Percentiles rank a stretch among this genome's conserved stretches.
Evolutionary conservation across 192 early-diverging fungal genomes (phyloP).

Genomic region (Linnemannia schmuckeri): DNA sequence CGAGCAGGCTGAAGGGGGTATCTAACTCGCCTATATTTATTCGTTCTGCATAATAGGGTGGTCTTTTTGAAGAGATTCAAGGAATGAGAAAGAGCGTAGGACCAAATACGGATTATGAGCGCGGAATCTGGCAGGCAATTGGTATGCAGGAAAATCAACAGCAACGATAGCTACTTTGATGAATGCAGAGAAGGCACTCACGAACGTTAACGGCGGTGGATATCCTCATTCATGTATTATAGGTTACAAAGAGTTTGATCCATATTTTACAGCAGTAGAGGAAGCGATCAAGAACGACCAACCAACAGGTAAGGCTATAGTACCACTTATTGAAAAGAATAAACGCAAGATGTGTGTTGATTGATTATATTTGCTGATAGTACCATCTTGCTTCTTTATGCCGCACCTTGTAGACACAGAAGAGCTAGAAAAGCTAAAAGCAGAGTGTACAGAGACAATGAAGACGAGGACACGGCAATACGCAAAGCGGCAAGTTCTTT

Average conservation of each 20-base stretch:
- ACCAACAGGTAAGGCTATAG: conserved; percentile 26
- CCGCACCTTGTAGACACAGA: conserved; percentile 15
- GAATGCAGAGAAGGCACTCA: not conserved
- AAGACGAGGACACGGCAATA: conserved; percentile 91
- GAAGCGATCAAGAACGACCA: conserved; percentile 13
- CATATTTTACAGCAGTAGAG: conserved; percentile 71
- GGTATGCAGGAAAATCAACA: conserved; percentile 58
- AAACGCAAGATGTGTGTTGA: not conserved
- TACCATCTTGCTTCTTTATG: not conserved
- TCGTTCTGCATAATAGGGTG: conserved; percentile 41
- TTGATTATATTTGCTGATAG: not conserved
- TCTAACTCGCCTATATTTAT: not conserved
- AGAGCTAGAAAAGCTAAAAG: conserved; percentile 58
- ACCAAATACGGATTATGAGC: conserved; percentile 63
- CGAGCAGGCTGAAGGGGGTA: not conserved
- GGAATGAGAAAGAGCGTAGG: conserved; percentile 66
- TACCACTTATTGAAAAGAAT: not conserved
- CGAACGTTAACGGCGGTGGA: not conserved
- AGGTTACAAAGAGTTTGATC: conserved; percentile 92
- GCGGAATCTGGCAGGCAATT: conserved; percentile 84
- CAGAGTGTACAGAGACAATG: conserved; percentile 82
- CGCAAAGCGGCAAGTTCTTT: conserved; percentile 83
- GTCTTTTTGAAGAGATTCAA: conserved; percentile 69
- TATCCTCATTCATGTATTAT: conserved; percentile 30
- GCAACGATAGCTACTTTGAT: not conserved